These are phyloP conservation scores for Emmonsiellopsis sp. DNA, from an alignment of 2,329 filamentous ascomycete genomes.

Conservation along the genomic window DNA sequence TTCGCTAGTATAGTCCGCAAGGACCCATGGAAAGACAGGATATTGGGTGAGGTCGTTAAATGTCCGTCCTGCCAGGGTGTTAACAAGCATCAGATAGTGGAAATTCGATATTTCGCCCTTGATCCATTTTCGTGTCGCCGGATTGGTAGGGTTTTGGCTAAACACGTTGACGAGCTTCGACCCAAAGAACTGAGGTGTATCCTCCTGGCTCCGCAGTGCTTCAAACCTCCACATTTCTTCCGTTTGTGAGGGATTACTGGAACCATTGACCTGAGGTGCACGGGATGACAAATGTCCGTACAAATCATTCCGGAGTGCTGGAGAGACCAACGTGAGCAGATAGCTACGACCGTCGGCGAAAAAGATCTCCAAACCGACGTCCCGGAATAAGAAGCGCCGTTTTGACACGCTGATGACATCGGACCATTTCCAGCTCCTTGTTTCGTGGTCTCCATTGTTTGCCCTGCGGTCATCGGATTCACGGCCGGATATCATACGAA, in stretches of 20 bases:
- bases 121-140: conserved; percentile 81
- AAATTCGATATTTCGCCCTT: conserved; percentile 96
- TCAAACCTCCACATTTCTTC: conserved; percentile 92
- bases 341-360: conserved; percentile 96
- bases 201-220: conserved; percentile 61
- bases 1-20: conserved; percentile 91
- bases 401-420: conserved; percentile 96
- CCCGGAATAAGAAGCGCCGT: conserved; percentile 84
- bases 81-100: conserved; percentile 96
- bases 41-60: conserved; percentile 99
- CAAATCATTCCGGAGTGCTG: conserved; percentile 66
- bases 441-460: conserved; percentile 61
- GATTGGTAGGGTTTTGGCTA: conserved; percentile 70
- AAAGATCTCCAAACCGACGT: conserved; percentile 94
- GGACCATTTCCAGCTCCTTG: conserved; percentile 84
- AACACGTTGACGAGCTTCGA: conserved; percentile 91
- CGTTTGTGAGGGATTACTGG: conserved; percentile 60
- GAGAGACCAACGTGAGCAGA: conserved; percentile 73
- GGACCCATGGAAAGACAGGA: conserved; percentile 93
- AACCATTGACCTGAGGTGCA: conserved; percentile 68
- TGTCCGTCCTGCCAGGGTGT: conserved; percentile 91
- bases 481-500: conserved; percentile 82
- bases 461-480: conserved; percentile 51
- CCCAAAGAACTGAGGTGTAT: conserved; percentile 60
- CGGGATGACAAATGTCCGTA: conserved; percentile 66